Conservation (phyloP, 495 filamentous ascomycete genomes). For the Thermothielavioides terrestris region DNA sequence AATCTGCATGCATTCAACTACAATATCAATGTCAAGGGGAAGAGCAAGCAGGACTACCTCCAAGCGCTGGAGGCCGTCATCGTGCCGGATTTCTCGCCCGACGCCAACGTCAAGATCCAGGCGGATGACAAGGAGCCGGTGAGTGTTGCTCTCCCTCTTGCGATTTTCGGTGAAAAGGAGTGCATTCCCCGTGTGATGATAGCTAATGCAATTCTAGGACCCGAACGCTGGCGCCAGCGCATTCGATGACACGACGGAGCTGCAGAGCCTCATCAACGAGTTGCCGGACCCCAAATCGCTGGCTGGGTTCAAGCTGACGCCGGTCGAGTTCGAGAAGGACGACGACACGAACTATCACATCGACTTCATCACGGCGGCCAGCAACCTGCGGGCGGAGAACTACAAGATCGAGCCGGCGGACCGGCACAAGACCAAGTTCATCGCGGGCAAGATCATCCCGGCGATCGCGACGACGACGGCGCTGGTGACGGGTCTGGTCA, state of each 20-base stretch:
- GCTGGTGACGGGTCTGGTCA: constrained; percentile 85
- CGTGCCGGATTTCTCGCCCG: constrained; percentile 90
- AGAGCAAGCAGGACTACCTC: constrained; percentile 58
- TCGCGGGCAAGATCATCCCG: constrained; percentile 98
- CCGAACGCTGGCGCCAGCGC: constrained; percentile 60
- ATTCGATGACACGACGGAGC: constrained; percentile 63
- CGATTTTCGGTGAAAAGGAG: neutral
- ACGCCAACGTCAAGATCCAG: constrained; percentile 91
- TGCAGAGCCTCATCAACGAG: constrained; percentile 54
- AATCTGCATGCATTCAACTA: constrained; percentile 98
- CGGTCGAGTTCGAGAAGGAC: constrained; percentile 99
- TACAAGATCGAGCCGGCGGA: constrained; percentile 92
- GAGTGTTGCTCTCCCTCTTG: constrained; percentile 23
- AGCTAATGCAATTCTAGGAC: constrained; percentile 42
- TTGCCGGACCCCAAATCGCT: constrained; percentile 74
- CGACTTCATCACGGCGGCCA: constrained; percentile 96
- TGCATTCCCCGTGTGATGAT: no score
- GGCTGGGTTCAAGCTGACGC: constrained; percentile 75
- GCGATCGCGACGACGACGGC: constrained; percentile 98
- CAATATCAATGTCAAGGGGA: constrained; percentile 72
- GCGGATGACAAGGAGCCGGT: constrained; percentile 86
- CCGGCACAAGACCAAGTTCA: constrained; percentile 97
- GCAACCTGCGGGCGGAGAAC: constrained; percentile 94
- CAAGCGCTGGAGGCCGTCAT: constrained; percentile 87
- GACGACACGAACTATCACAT: constrained; percentile 98